Base-by-base conservation (phyloP, 164 flowering plant species). In the Taxillus chinensis region DNA sequence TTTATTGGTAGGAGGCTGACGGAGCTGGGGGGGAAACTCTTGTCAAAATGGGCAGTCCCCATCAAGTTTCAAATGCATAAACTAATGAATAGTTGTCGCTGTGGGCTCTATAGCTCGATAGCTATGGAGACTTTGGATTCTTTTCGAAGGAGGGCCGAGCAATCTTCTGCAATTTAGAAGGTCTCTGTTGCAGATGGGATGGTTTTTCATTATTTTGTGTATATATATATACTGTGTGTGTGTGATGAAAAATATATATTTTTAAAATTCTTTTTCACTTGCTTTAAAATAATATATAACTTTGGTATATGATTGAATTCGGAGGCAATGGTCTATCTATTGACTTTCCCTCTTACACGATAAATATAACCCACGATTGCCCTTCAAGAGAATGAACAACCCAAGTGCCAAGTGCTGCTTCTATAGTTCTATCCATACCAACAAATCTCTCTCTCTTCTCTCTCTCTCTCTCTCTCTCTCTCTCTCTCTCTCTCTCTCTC, bases 171-270 rank as follows among this genome's bases (percentile, higher is more conserved):
- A 48, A 48, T 27, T 17, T 12, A 8, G 57, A 15, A 27, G 54
- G 57, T 54, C 57, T 54, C 57, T 54, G 57, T 54, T 27, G 39
- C 39, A 27, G 57, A 54, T 54, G 57, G 39, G 57, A 54, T 54
- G 57, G 10, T 4, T 54, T 17, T 27, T 14, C 4, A 5, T 54
- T 54, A 3, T 5, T 54, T 54, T 14, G 39, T 64, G 60, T 68
- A 3, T 55, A 61, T 63, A 52, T 56, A 63, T 57, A 66, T 64
- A 61, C 69, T 62, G 55, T 51, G 63, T 71, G 68, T 63, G 41
- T 58, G 52, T 7, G 53, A 60, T 14, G 4, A 4, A 7, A 8
- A 2, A 8, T 48, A 8, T 43, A 43, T 6, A 6, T 43, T 43
- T 5, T 43, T 43, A 5, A 5, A 43, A 8, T 43, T 9, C 46